These are phyloP conservation scores for Mercurialis annua DNA, from an alignment of 345 rosid genomes.

Conservation along the genomic window DNA sequence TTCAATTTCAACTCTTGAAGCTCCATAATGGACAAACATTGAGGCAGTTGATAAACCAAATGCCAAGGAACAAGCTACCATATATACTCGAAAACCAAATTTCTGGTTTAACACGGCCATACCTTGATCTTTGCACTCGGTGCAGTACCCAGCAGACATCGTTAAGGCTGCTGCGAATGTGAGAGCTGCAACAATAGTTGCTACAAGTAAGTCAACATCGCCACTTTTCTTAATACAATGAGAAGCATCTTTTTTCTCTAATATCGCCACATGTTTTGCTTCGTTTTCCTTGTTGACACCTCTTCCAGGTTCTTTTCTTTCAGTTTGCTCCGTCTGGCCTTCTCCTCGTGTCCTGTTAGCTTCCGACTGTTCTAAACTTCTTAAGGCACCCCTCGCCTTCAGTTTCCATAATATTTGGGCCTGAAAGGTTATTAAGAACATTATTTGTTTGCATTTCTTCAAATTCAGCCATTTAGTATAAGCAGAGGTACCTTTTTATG, in stretches of 20 bases:
- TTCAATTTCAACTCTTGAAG: too few relatives aligned
- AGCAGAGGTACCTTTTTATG: too few relatives aligned
- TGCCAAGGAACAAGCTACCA: not conserved
- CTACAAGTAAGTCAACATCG: not conserved
- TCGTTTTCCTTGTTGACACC: not conserved
- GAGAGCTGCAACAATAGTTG: constrained; percentile 10
- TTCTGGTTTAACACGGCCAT: not conserved
- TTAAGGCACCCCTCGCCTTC: not conserved
- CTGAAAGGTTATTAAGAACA: too few relatives aligned
- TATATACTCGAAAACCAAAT: not conserved
- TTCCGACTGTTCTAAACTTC: not conserved
- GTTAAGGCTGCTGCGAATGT: not conserved
- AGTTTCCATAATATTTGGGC: too few relatives aligned
- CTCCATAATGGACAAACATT: constrained; percentile 2
- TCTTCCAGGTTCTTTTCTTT: too few relatives aligned
- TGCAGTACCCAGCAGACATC: not conserved
- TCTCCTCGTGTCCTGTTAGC: not conserved
- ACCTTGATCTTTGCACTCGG: not conserved
- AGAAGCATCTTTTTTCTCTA: not conserved
- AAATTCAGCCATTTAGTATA: too few relatives aligned
- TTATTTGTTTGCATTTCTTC: too few relatives aligned
- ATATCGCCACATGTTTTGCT: not conserved
- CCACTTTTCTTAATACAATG: not conserved
- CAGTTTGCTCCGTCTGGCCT: not conserved
- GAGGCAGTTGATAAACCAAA: constrained; percentile 13